Evolutionary conservation across 768 basidiomycete genomes (phyloP).

Genomic region (Rhodotorula diobovata): DNA sequence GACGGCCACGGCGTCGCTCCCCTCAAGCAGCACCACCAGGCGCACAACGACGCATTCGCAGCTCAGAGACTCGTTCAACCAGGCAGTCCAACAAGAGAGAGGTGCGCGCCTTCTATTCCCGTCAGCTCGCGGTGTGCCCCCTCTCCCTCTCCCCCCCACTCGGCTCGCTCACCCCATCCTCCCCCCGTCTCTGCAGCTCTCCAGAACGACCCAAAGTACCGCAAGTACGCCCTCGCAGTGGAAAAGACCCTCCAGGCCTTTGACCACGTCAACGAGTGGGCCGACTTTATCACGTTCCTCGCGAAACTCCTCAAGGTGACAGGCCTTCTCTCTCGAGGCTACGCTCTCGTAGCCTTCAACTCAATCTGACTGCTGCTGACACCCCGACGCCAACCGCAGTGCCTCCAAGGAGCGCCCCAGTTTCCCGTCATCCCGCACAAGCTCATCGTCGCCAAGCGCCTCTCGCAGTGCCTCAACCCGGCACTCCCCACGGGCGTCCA

Average conservation of each 20-base stretch:
- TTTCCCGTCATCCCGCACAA: constrained; percentile 96
- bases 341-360: not conserved
- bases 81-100: not conserved
- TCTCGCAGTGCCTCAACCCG: constrained; percentile 96
- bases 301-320: constrained; percentile 45
- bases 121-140: too few species aligned
- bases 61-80: not conserved
- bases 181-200: not conserved
- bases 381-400: constrained; percentile 52
- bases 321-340: not conserved
- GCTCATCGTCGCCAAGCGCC: constrained; percentile 84
- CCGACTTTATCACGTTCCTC: constrained; percentile 95
- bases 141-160: too few species aligned
- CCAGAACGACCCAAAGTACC: constrained; percentile 33
- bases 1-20: not conserved
- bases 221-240: constrained; percentile 81
- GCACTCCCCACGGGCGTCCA: constrained; percentile 94
- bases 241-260: constrained; percentile 89
- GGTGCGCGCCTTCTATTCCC: too few species aligned
- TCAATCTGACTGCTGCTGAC: too few species aligned
- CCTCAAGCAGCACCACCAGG: too few species aligned
- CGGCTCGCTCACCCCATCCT: not conserved
- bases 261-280: constrained; percentile 97
- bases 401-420: constrained; percentile 85
- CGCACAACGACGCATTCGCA: not conserved